A percentile compares a stretch with the other conserved stretches of the same genome.
Conservation (phyloP, 2,329 filamentous ascomycete species). For the Cladorrhinum sp. region DNA sequence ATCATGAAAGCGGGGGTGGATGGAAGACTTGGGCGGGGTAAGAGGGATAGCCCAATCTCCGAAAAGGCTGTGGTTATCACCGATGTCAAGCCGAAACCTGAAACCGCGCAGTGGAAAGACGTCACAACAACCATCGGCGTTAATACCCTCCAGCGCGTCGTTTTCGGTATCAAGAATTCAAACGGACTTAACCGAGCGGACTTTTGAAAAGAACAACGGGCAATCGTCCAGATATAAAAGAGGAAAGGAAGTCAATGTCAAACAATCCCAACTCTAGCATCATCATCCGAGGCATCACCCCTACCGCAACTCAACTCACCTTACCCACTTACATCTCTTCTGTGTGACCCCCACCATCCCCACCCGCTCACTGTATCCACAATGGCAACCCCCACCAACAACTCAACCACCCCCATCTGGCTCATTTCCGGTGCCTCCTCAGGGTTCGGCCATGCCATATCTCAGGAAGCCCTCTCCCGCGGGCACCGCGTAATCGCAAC, state of each 20-base stretch:
- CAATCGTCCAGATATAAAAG: background rate
- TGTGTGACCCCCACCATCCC: too few species aligned
- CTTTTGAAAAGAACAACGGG: background rate
- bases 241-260: background rate
- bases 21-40: too few species aligned
- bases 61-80: background rate
- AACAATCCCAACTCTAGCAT: too few species aligned
- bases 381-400: background rate
- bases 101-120: background rate
- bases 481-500: constrained; percentile 44
- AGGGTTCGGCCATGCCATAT: constrained; percentile 40
- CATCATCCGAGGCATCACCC: too few species aligned
- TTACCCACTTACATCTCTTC: background rate
- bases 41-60: background rate
- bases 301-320: background rate
- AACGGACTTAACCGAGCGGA: background rate
- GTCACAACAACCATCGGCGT: background rate
- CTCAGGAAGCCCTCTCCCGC: constrained; percentile 34
- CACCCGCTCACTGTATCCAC: too few species aligned
- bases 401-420: constrained; percentile 23
- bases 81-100: background rate
- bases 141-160: background rate
- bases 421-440: constrained; percentile 42
- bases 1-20: too few species aligned
- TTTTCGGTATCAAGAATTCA: background rate